A percentile compares a stretch with the other conserved stretches of the same genome.
Evolutionary conservation across 2,329 filamentous ascomycete species (phyloP).

Genomic region (Pezicula radicicola): DNA sequence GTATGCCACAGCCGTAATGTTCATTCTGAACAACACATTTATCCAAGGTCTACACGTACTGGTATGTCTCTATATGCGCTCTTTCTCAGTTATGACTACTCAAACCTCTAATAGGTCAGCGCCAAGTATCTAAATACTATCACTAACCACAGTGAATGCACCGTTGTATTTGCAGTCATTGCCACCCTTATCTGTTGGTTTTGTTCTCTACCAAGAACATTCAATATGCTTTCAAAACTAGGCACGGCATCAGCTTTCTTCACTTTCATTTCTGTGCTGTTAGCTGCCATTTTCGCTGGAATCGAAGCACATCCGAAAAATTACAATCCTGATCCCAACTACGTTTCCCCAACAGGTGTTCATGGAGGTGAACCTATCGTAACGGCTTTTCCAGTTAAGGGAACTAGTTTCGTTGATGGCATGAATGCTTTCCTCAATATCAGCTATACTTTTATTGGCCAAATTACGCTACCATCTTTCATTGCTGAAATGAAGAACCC

Average conservation of each 20-base stretch:
- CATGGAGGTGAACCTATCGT: conserved; percentile 61
- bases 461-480: conserved; percentile 91
- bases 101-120: conserved; percentile 41
- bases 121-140: conserved; percentile 91
- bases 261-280: conserved; percentile 83
- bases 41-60: conserved; percentile 81
- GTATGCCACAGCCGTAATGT: conserved; percentile 76
- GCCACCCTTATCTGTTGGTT: conserved; percentile 73
- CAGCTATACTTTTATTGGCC: conserved; percentile 92
- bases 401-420: conserved; percentile 77
- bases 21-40: conserved; percentile 90
- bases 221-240: conserved; percentile 73
- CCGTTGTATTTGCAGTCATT: conserved; percentile 75
- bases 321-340: conserved; percentile 50
- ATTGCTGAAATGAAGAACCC: conserved; percentile 87
- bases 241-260: conserved; percentile 80
- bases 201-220: conserved; percentile 81
- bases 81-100: no score
- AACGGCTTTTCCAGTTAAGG: conserved; percentile 59
- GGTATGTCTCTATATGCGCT: conserved; percentile 21
- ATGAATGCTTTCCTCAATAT: conserved; percentile 94
- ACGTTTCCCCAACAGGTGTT: conserved; percentile 24
- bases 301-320: conserved; percentile 71
- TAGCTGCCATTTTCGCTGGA: conserved; percentile 79
- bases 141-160: conserved; percentile 69